Base-by-base conservation (phyloP, 306 rosid genomes). In the Delonix regia region DNA sequence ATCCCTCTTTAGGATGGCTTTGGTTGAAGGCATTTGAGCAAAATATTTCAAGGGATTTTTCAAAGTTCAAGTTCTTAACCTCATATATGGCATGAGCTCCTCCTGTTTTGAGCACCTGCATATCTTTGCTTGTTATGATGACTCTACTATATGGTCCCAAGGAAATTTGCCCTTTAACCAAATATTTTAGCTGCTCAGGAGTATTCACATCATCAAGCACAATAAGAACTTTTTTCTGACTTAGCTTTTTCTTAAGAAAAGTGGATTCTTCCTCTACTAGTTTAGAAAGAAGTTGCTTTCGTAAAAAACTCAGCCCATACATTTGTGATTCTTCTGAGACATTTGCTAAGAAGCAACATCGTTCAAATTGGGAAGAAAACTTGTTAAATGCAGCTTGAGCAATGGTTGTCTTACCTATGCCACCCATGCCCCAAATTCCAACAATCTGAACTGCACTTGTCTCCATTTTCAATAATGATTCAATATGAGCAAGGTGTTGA, bases 361-460 rank as follows among this genome's bases (percentile, higher is more conserved):
- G 34, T 16, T 82, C 69, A 33, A n/a, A 82, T 0, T 18, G 41
- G 15, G 61, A 28, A 62, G 70, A 82, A 3, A 76, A 5, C 6
- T 52, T 13, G 0, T 52, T 42, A 76, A 51, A 82, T 22, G 53
- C 10, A 41, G 78, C 69, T 2, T 12, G 53, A 1, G 82, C 85
- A 49, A 76, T 21, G 1, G 74, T 70, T 45, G 85, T 82, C 25
- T 82, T 82, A 6, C 85, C 85, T 3, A 82, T 76, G 36, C 76
- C 60, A 1, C 74, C 74, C 78, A 82, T 76, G 28, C 78, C 85
- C 81, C 81, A 71, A 30, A 82, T 52, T 71, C 85, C 85, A 62
- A 82, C 30, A 4, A 71, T 34, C 52, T 27, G 18, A 30, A 76
- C 47, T 51, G 62, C 45, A 4, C 0, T 18, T 42, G 78, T 4